These are phyloP conservation scores for Niveomyces coronatus DNA, from an alignment of 2,329 filamentous ascomycete genomes.

Conservation along the genomic window DNA sequence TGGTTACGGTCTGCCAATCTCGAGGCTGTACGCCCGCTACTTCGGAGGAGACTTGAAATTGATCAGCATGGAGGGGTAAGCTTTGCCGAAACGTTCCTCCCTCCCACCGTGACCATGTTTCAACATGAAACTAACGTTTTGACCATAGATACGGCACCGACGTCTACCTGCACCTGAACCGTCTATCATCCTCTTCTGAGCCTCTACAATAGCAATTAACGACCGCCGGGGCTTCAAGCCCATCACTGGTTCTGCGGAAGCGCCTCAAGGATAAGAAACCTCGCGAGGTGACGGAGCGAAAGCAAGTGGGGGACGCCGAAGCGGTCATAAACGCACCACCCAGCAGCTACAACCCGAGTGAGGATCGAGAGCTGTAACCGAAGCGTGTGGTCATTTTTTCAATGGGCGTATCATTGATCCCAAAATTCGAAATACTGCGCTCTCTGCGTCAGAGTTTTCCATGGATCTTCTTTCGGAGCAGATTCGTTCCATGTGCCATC, in stretches of 20 bases:
- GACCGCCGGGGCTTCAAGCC: conserved; percentile 23
- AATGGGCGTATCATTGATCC: too few species aligned
- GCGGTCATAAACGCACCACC: conserved; percentile 54
- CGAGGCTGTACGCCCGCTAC: conserved; percentile 86
- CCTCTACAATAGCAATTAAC: conserved; percentile 87
- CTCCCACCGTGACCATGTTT: conserved; percentile 10
- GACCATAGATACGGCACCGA: conserved; percentile 86
- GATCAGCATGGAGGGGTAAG: conserved; percentile 98
- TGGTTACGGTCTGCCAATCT: conserved; percentile 94
- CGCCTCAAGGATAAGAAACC: conserved; percentile 44
- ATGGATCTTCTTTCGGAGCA: too few species aligned
- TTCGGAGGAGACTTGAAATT: conserved; percentile 95
- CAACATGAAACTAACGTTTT: conserved; percentile 15
- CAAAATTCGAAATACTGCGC: too few species aligned
- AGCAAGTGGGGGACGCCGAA: conserved; percentile 84
- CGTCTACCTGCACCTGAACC: conserved; percentile 95
- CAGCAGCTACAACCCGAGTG: conserved; percentile 19
- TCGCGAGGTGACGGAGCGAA: conserved; percentile 71
- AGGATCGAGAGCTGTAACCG: conserved; percentile 26
- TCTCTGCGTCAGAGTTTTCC: too few species aligned
- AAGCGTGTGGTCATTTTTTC: too few species aligned
- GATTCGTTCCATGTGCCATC: too few species aligned
- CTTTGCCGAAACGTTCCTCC: too few species aligned
- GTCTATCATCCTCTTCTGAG: conserved; percentile 89
- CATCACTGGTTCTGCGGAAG: conserved; percentile 41